phyloP scores from a whole-genome alignment of 106 monocot genomes.

The Dioscorea zingiberensis region DNA sequence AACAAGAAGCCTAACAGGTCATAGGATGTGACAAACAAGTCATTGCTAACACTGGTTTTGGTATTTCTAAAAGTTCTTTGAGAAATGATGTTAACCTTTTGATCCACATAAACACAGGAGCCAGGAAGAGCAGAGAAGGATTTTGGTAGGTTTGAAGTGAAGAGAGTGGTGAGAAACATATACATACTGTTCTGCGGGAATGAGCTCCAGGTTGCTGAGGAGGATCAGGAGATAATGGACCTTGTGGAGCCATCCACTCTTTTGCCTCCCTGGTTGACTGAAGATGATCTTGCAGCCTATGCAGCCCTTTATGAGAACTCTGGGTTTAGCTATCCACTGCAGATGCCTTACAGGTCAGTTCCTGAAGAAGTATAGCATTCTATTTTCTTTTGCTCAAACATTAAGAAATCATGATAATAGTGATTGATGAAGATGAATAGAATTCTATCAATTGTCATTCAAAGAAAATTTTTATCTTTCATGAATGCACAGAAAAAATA shows the following conservation, averaged over 20 bases:
- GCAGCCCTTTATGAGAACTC: constrained; percentile 22
- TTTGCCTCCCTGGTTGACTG: constrained; percentile 29
- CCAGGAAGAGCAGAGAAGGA: constrained; percentile 26
- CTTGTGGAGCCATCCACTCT: constrained; percentile 30
- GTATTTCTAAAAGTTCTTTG: too few species aligned
- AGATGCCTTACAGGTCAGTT: constrained; percentile 25
- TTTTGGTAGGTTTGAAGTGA: constrained; percentile 23
- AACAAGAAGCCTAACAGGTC: too few species aligned
- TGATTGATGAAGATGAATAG: too few species aligned
- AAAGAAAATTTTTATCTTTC: too few species aligned
- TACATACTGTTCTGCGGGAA: constrained; percentile 33
- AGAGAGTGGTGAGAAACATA: constrained; percentile 27
- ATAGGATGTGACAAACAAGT: background rate
- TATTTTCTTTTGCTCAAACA: too few species aligned
- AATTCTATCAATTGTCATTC: too few species aligned
- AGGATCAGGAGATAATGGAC: constrained; percentile 41
- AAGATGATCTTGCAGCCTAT: constrained; percentile 27
- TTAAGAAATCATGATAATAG: too few species aligned
- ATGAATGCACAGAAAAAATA: too few species aligned
- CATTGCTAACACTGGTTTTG: background rate
- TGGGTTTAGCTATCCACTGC: constrained; percentile 23
- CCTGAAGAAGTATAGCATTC: background rate
- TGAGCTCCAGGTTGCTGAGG: constrained; percentile 19
- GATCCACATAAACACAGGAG: constrained; percentile 4
- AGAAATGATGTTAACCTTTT: too few species aligned